Evolutionary conservation across 495 filamentous ascomycete species (phyloP).

Genomic region (Halenospora varia): DNA sequence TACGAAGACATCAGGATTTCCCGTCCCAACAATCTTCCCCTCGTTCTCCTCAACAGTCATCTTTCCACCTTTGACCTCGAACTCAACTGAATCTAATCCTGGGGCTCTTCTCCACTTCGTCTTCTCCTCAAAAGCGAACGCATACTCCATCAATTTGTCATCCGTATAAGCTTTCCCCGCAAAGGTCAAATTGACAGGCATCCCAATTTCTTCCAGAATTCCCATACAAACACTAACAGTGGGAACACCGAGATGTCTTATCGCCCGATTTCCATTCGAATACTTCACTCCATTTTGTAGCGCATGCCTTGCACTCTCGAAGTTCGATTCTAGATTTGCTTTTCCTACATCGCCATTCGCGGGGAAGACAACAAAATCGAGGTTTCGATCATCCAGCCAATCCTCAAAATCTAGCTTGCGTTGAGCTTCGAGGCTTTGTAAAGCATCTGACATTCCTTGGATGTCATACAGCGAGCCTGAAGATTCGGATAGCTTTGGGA

Average conservation of each 20-base stretch:
- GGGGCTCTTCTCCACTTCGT: too few species aligned
- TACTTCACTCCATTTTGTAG: constrained; percentile 31
- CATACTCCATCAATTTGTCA: constrained; percentile 27
- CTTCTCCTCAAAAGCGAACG: constrained; percentile 28
- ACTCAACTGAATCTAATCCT: too few species aligned
- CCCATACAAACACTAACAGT: constrained; percentile 32
- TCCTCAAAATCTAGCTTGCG: constrained; percentile 30
- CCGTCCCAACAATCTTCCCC: too few species aligned
- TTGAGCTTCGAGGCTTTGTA: constrained; percentile 26
- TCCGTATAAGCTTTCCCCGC: constrained; percentile 29
- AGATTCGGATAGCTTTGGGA: constrained; percentile 13
- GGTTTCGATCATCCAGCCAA: constrained; percentile 24
- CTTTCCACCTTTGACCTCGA: too few species aligned
- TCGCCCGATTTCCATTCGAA: constrained; percentile 30
- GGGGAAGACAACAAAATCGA: constrained; percentile 29
- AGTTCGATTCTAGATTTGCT: constrained; percentile 27
- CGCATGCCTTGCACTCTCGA: constrained; percentile 19
- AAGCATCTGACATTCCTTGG: constrained; percentile 22
- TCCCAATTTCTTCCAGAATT: constrained; percentile 14
- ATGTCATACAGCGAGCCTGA: constrained; percentile 19
- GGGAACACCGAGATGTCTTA: constrained; percentile 32
- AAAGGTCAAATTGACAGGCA: constrained; percentile 33
- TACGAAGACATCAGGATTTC: too few species aligned
- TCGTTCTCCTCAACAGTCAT: too few species aligned
- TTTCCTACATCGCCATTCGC: constrained; percentile 28